Percentiles rank a stretch among this genome's conserved stretches.
Evolutionary conservation across 495 filamentous ascomycete species (phyloP).

Genomic region (Achaetomiella virescens): DNA sequence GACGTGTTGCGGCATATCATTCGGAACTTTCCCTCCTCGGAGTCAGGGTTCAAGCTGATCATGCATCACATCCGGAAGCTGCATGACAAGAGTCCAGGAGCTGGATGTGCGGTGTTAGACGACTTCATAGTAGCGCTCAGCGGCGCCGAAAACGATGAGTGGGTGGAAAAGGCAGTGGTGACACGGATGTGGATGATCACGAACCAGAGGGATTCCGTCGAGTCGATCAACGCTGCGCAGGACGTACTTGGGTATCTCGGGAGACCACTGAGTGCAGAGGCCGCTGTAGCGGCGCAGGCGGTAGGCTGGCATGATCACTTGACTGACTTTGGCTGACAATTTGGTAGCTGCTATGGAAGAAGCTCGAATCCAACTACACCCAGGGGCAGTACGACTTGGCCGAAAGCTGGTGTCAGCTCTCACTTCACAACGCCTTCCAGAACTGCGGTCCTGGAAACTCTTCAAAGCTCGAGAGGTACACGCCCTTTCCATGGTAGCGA

Average conservation of each 20-base stretch:
- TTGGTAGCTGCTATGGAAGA: conserved; percentile 73
- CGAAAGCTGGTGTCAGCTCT: conserved; percentile 66
- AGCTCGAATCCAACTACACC: conserved; percentile 51
- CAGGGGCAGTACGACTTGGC: conserved; percentile 48
- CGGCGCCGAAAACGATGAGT: conserved; percentile 42
- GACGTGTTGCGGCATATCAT: conserved; percentile 51
- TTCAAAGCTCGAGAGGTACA: conserved; percentile 57
- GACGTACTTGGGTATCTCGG: conserved; percentile 19
- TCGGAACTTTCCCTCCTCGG: conserved; percentile 49
- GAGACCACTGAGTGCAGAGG: conserved; percentile 43
- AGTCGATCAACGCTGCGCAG: conserved; percentile 18
- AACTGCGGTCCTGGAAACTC: conserved; percentile 57
- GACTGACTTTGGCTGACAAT: not conserved
- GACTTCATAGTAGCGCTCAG: conserved; percentile 48
- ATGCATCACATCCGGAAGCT: conserved; percentile 65
- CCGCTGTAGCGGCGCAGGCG: conserved; percentile 65
- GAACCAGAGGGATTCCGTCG: conserved; percentile 25
- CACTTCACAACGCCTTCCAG: conserved; percentile 58
- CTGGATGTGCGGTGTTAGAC: conserved; percentile 51
- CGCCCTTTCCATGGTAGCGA: not conserved
- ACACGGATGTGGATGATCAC: conserved; percentile 55
- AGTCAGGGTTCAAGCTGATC: conserved; percentile 61
- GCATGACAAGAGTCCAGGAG: conserved; percentile 44
- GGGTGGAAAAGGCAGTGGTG: conserved; percentile 60
- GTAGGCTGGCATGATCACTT: conserved; percentile 34